These are phyloP conservation scores for Plantago rigida DNA, from an alignment of 305 asterid species.

Conservation along the genomic window DNA sequence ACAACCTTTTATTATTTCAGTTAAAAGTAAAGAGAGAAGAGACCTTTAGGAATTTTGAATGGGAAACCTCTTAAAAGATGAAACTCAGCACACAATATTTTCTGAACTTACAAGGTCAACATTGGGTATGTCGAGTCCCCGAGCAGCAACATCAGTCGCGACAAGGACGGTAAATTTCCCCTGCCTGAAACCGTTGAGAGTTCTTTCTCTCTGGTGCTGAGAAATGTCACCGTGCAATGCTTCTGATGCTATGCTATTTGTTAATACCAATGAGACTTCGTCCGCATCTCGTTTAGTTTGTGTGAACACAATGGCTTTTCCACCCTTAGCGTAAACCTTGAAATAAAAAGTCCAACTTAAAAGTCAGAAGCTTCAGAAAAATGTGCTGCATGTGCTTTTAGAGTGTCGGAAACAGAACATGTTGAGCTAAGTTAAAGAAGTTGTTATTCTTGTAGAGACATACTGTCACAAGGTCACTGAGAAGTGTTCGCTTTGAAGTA, in stretches of 20 bases:
- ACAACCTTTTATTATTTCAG: no score
- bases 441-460: conserved; percentile 7
- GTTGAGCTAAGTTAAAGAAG: conserved; percentile 1
- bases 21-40: background rate
- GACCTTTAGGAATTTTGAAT: background rate
- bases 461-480: conserved; percentile 83
- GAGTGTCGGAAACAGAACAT: background rate
- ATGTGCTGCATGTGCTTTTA: background rate
- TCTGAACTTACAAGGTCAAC: conserved; percentile 81
- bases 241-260: conserved; percentile 75
- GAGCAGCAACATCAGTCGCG: conserved; percentile 95
- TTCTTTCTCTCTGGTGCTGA: conserved; percentile 95
- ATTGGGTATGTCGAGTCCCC: conserved; percentile 95
- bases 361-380: background rate
- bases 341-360: conserved; percentile 10
- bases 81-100: conserved; percentile 10
- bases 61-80: background rate
- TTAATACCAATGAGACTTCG: conserved; percentile 66
- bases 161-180: conserved; percentile 87
- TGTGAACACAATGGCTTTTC: conserved; percentile 88
- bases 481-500: conserved; percentile 70
- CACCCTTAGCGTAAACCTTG: conserved; percentile 94
- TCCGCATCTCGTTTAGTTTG: conserved; percentile 95
- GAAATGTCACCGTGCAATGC: conserved; percentile 95
- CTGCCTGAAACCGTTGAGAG: conserved; percentile 79